Evolutionary conservation across 306 rosid genomes (phyloP).

Genomic region (Casuarina equisetifolia): DNA sequence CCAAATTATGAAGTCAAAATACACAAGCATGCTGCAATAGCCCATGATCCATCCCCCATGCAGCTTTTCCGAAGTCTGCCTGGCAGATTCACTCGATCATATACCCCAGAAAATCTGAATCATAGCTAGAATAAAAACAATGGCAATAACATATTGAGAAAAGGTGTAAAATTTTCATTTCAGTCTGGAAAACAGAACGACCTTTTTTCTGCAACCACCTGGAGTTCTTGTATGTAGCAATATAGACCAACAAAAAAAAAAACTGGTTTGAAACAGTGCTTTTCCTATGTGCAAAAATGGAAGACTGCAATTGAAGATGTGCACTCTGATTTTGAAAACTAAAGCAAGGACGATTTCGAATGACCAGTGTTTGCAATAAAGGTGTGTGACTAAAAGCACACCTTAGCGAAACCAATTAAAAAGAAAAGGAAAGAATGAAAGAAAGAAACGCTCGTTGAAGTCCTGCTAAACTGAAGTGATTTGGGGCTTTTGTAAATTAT

Average conservation of each 20-base stretch:
- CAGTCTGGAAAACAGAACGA: too few species aligned
- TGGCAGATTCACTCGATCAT: too few species aligned
- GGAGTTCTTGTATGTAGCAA: not conserved
- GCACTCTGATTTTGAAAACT: not conserved
- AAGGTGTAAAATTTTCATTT: too few species aligned
- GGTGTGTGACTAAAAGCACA: conserved; percentile 6
- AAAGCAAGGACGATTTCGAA: not conserved
- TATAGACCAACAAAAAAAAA: not conserved
- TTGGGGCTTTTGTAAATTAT: conserved; percentile 68
- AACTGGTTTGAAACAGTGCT: conserved; percentile 12
- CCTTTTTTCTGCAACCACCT: too few species aligned
- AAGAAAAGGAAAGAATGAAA: not conserved
- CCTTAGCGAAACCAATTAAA: not conserved
- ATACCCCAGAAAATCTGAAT: too few species aligned
- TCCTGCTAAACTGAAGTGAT: conserved; percentile 45
- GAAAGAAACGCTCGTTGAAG: conserved; percentile 12
- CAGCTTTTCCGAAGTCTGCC: too few species aligned
- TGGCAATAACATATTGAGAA: too few species aligned
- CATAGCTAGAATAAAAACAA: too few species aligned
- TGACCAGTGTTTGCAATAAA: conserved; percentile 12
- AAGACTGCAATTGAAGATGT: not conserved
- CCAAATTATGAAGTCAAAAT: too few species aligned
- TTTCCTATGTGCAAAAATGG: conserved; percentile 3
- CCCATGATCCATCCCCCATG: too few species aligned
- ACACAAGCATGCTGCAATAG: too few species aligned